phyloP scores from a whole-genome alignment of 1,284 basidiomycete species.

The Leccinum fallax region DNA sequence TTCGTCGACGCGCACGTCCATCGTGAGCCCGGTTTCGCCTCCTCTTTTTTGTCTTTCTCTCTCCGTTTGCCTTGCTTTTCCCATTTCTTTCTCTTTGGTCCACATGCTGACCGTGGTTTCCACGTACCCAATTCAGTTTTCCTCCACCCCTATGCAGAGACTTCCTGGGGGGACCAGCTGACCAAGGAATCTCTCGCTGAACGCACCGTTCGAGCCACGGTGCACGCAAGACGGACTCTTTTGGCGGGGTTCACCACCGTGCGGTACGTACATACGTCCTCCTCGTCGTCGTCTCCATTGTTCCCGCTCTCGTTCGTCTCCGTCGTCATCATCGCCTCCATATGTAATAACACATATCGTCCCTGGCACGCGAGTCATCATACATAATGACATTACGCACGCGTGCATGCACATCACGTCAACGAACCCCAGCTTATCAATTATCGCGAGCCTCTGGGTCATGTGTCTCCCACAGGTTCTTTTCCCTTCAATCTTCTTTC shows the following conservation, averaged over 20 bases:
- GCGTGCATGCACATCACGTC: slow-evolving; percentile 3
- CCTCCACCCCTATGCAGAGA: slow-evolving; percentile 61
- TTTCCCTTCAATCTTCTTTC: neutral
- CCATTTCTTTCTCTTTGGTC: neutral
- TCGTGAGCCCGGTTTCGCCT: slow-evolving; percentile 40
- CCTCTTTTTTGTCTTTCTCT: neutral
- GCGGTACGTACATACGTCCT: slow-evolving; percentile 41
- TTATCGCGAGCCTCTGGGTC: neutral
- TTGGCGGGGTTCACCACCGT: slow-evolving; percentile 70
- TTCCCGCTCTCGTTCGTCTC: neutral
- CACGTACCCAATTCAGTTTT: slow-evolving; percentile 46
- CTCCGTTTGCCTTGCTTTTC: too few species aligned
- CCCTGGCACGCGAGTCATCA: neutral
- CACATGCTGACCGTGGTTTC: neutral
- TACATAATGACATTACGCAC: neutral
- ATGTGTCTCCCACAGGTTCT: neutral
- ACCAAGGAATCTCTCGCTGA: slow-evolving; percentile 58
- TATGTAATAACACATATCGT: neutral
- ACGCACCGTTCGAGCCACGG: slow-evolving; percentile 59
- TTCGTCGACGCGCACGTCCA: slow-evolving; percentile 72
- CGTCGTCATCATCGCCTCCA: neutral
- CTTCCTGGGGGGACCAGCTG: slow-evolving; percentile 64
- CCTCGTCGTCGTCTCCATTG: neutral
- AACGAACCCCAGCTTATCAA: slow-evolving; percentile 7
- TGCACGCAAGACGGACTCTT: slow-evolving; percentile 60